These are phyloP conservation scores for Metschnikowia cerradonensis DNA, from an alignment of 805 yeast species.

Conservation along the genomic window DNA sequence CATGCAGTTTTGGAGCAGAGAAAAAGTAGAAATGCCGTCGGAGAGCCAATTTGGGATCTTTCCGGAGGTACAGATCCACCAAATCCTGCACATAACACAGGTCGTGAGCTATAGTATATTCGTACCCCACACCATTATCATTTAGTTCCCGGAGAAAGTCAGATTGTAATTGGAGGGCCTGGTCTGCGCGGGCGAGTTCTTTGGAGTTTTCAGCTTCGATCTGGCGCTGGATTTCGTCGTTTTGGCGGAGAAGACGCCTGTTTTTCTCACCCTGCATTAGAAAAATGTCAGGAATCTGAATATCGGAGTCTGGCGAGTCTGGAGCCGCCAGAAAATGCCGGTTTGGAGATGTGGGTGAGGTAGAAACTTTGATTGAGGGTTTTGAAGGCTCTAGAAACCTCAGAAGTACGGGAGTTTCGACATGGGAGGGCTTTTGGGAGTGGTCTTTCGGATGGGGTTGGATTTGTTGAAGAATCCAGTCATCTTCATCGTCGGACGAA, in stretches of 20 bases:
- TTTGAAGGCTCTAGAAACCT: neutral
- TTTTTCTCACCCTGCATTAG: conserved; percentile 26
- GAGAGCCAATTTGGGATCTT: conserved; percentile 6
- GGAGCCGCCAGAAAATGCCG: neutral
- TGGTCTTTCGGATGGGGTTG: neutral
- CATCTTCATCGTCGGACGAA: conserved; percentile 2
- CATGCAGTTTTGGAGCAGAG: neutral
- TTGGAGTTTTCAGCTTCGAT: conserved; percentile 18
- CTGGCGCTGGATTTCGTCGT: conserved; percentile 19
- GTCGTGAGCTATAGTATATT: conserved; percentile 18
- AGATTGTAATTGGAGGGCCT: conserved; percentile 14
- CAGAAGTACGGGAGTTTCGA: neutral
- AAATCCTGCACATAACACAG: conserved; percentile 19
- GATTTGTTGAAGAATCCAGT: conserved; percentile 2
- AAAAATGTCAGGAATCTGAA: conserved; percentile 29
- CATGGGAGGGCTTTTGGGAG: neutral
- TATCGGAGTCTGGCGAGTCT: neutral
- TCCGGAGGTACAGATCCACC: conserved; percentile 12
- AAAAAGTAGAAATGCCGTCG: conserved; percentile 25
- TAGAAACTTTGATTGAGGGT: neutral
- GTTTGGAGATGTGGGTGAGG: neutral
- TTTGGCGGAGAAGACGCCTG: conserved; percentile 20
- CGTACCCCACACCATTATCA: conserved; percentile 27
- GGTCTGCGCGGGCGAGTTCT: conserved; percentile 7
- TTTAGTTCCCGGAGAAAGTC: conserved; percentile 25